Evolutionary conservation across 2,329 filamentous ascomycete species (phyloP).

Genomic region (Apiospora kogelbergensis): DNA sequence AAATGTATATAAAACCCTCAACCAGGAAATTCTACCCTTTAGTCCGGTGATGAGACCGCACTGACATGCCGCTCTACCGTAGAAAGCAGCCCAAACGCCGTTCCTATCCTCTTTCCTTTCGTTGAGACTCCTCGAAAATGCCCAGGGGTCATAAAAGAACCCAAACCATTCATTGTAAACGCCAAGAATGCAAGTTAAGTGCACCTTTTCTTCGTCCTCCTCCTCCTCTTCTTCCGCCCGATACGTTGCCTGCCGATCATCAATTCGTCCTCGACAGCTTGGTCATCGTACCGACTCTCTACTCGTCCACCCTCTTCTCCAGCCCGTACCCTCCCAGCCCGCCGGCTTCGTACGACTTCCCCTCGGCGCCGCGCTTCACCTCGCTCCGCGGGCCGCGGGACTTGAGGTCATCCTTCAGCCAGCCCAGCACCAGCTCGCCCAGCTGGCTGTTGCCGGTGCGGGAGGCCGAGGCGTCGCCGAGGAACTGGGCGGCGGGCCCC

Average conservation of each 20-base stretch:
- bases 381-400: conserved; percentile 75
- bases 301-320: conserved; percentile 41
- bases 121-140: background rate
- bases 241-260: conserved; percentile 9
- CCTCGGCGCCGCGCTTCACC: conserved; percentile 56
- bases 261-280: conserved; percentile 4
- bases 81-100: background rate
- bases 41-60: conserved; percentile 13
- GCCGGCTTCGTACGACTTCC: conserved; percentile 59
- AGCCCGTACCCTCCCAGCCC: conserved; percentile 58
- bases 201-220: conserved; percentile 10
- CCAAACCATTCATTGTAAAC: background rate
- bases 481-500: conserved; percentile 72
- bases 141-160: background rate
- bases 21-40: background rate
- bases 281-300: background rate
- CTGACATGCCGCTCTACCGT: background rate
- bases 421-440: conserved; percentile 83
- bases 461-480: conserved; percentile 46
- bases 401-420: conserved; percentile 79
- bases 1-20: conserved; percentile 1
- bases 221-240: background rate
- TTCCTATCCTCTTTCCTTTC: background rate
- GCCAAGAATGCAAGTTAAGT: conserved; percentile 23
- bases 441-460: conserved; percentile 75